phyloP scores from a whole-genome alignment of 1,284 basidiomycete genomes.

The Veloporphyrellus conicus region DNA sequence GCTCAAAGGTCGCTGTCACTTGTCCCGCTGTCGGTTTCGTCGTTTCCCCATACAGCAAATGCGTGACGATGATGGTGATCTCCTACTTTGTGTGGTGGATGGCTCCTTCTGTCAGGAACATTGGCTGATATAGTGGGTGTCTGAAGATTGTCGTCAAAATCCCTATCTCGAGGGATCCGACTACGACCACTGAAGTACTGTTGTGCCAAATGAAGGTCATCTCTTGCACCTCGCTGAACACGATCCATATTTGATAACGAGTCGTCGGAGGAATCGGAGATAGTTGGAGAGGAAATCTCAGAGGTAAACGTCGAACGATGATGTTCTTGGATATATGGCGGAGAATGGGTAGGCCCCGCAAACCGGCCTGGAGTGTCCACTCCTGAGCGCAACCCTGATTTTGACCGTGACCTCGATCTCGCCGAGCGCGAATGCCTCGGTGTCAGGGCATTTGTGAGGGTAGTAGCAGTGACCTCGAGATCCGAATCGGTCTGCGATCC shows the following conservation, averaged over 20 bases:
- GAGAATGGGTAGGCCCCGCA: conserved; percentile 58
- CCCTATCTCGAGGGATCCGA: conserved; percentile 51
- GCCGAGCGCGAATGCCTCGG: conserved; percentile 35
- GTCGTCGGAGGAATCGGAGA: conserved; percentile 36
- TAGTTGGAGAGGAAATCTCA: conserved; percentile 41
- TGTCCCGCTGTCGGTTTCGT: conserved; percentile 80
- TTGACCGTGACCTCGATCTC: conserved; percentile 44
- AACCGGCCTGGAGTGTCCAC: conserved; percentile 77
- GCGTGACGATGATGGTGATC: conserved; percentile 52
- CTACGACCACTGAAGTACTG: conserved; percentile 46
- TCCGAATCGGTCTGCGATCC: conserved; percentile 31
- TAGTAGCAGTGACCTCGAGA: conserved; percentile 35
- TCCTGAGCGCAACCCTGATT: conserved; percentile 49
- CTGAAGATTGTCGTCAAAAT: conserved; percentile 49
- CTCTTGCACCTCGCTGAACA: conserved; percentile 47
- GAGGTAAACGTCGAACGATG: conserved; percentile 12
- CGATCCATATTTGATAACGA: conserved; percentile 26
- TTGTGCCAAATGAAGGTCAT: conserved; percentile 48
- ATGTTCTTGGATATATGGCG: conserved; percentile 36
- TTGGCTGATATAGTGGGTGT: conserved; percentile 58
- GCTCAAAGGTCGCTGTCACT: conserved; percentile 58
- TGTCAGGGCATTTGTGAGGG: conserved; percentile 30
- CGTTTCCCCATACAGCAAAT: conserved; percentile 80
- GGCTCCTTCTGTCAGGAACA: conserved; percentile 34
- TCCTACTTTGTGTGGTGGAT: conserved; percentile 35